These are phyloP conservation scores for Hymenotorrendiella dingleyae DNA, from an alignment of 2,329 filamentous ascomycete species.

Conservation along the genomic window DNA sequence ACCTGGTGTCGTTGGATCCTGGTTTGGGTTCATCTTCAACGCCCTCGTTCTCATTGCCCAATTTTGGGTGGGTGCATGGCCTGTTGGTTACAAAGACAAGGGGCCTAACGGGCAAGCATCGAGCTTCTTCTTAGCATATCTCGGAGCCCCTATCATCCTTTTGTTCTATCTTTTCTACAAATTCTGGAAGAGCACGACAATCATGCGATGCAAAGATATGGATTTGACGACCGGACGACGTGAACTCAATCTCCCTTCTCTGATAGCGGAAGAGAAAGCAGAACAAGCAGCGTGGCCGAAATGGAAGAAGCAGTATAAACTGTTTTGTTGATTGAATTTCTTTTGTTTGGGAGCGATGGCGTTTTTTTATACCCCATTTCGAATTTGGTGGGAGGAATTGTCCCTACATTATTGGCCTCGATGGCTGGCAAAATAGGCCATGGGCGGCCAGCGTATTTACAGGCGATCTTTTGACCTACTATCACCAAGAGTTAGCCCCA, in stretches of 20 bases:
- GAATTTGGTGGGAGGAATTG: too few species aligned
- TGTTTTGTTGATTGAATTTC: slow-evolving; percentile 51
- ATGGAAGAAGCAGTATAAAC: slow-evolving; percentile 73
- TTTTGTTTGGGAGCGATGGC: too few species aligned
- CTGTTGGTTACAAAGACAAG: slow-evolving; percentile 51
- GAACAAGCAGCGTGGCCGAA: slow-evolving; percentile 66
- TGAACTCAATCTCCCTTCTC: slow-evolving; percentile 73
- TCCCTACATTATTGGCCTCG: too few species aligned
- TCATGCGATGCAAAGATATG: slow-evolving; percentile 68
- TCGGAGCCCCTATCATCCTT: slow-evolving; percentile 63
- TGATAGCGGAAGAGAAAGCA: slow-evolving; percentile 73
- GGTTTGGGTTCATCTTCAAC: slow-evolving; percentile 72
- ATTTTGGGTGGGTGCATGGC: slow-evolving; percentile 82
- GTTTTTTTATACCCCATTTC: too few species aligned
- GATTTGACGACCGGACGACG: slow-evolving; percentile 80
- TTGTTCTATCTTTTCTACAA: slow-evolving; percentile 71
- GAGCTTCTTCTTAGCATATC: slow-evolving; percentile 69
- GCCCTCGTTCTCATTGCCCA: slow-evolving; percentile 70
- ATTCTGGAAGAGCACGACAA: slow-evolving; percentile 61
- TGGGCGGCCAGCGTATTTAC: too few species aligned
- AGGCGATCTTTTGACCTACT: too few species aligned
- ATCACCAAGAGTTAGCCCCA: too few species aligned
- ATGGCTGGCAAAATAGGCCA: too few species aligned
- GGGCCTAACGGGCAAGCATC: slow-evolving; percentile 43
- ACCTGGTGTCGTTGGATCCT: slow-evolving; percentile 73